Conservation (phyloP, 2,329 filamentous ascomycete genomes). For the Trichophyton rubrum region DNA sequence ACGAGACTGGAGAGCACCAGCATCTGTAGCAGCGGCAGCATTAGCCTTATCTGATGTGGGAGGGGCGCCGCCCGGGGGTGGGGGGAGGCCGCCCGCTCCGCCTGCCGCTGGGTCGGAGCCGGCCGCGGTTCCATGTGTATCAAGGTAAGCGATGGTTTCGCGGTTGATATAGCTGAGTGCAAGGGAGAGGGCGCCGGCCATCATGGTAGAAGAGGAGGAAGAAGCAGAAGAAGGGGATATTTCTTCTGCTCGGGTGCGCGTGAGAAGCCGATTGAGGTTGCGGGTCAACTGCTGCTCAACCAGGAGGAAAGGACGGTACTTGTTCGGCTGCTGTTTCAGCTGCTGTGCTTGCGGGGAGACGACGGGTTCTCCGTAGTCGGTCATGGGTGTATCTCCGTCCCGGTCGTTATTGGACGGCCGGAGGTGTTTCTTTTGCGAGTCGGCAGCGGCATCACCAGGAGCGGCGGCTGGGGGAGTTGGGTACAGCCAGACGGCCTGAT, state of each 20-base stretch:
- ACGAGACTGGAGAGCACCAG: constrained; percentile 52
- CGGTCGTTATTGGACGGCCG: constrained; percentile 13
- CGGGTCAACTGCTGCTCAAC: constrained; percentile 69
- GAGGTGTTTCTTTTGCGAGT: constrained; percentile 4
- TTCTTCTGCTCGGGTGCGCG: constrained; percentile 54
- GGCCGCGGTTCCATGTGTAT: constrained; percentile 40
- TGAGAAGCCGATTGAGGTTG: constrained; percentile 62
- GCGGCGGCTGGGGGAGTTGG: constrained; percentile 40
- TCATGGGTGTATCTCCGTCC: constrained; percentile 49
- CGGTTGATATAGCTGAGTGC: constrained; percentile 88
- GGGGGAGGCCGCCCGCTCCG: constrained; percentile 12
- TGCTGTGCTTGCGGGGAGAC: constrained; percentile 19
- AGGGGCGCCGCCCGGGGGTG: constrained; percentile 10
- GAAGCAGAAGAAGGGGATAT: constrained; percentile 23
- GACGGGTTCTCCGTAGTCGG: constrained; percentile 27
- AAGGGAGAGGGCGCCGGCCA: constrained; percentile 81
- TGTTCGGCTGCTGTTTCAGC: constrained; percentile 51
- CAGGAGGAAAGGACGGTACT: constrained; percentile 81
- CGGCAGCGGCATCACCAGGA: neutral
- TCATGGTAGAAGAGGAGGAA: constrained; percentile 57
- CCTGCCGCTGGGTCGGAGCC: constrained; percentile 26
- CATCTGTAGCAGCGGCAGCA: constrained; percentile 24
- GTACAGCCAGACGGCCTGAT: constrained; percentile 81
- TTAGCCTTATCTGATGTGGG: constrained; percentile 12
- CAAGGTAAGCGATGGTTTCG: constrained; percentile 51